Conservation (phyloP, 208 protist genomes). For the Sergeia podlipaevii region DNA sequence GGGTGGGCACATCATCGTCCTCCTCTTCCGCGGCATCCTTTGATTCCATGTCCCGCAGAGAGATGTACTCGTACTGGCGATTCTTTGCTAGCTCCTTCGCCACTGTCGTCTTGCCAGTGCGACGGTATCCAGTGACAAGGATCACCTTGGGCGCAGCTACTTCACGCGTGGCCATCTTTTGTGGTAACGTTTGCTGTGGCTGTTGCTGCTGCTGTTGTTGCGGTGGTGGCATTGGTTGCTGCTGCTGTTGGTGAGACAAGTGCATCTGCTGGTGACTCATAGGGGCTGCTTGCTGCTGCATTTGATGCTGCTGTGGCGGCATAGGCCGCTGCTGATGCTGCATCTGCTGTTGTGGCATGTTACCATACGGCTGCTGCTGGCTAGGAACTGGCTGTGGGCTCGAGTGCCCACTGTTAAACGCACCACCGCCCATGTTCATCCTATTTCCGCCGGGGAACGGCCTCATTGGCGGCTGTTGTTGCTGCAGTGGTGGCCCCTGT, state of each 20-base stretch:
- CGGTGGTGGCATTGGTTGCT: slow-evolving; percentile 1
- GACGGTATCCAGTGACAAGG: slow-evolving; percentile 68
- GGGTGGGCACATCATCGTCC: slow-evolving; percentile 7
- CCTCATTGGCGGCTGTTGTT: slow-evolving; percentile 9
- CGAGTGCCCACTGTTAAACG: too few species aligned
- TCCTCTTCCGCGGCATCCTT: slow-evolving; percentile 16
- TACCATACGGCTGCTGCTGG: slow-evolving; percentile 13
- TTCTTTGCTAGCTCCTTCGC: slow-evolving; percentile 48
- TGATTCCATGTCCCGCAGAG: slow-evolving; percentile 18
- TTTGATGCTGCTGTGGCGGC: background rate
- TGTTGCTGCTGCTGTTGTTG: slow-evolving; percentile 1
- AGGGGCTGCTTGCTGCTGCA: background rate
- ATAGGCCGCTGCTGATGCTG: background rate
- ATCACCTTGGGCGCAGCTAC: slow-evolving; percentile 52
- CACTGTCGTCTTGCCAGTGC: slow-evolving; percentile 70
- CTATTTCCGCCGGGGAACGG: slow-evolving; percentile 4
- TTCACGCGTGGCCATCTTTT: slow-evolving; percentile 12
- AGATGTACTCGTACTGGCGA: slow-evolving; percentile 68
- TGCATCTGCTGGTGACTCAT: background rate
- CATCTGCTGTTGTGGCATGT: background rate
- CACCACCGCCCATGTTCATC: slow-evolving; percentile 13
- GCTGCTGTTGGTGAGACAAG: background rate
- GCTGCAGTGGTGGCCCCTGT: slow-evolving; percentile 6
- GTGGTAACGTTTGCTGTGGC: slow-evolving; percentile 4
- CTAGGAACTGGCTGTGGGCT: slow-evolving; percentile 4